Evolutionary conservation across 2,329 filamentous ascomycete genomes (phyloP).

Genomic region (Diaporthe destruens): DNA sequence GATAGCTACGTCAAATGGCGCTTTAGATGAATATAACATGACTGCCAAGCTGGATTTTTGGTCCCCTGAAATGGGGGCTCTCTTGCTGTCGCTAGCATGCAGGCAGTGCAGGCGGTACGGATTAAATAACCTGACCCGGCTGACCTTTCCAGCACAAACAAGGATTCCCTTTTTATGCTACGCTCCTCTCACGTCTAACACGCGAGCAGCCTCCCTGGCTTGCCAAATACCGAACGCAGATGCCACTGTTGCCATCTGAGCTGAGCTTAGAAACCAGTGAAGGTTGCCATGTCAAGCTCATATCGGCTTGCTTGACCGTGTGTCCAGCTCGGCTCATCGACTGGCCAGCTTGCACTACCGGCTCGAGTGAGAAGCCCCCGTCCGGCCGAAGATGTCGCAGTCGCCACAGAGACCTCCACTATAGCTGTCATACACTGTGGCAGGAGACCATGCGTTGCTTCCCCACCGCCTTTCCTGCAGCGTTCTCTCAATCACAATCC

Average conservation of each 20-base stretch:
- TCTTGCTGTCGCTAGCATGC: not conserved
- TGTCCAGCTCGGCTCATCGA: not conserved
- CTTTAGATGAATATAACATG: slow-evolving; percentile 20
- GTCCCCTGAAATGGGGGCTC: not conserved
- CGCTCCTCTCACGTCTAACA: not conserved
- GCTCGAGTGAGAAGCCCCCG: not conserved
- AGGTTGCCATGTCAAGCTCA: slow-evolving; percentile 19
- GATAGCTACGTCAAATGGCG: not conserved
- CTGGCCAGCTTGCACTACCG: not conserved
- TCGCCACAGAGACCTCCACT: not conserved
- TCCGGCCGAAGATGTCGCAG: not conserved
- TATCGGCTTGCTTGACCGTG: slow-evolving; percentile 1
- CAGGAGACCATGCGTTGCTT: not conserved
- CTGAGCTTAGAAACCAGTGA: not conserved
- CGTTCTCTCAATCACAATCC: not conserved
- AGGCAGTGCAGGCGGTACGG: not conserved
- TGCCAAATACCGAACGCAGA: not conserved
- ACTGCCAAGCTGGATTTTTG: not conserved
- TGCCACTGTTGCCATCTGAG: not conserved
- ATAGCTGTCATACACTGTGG: not conserved
- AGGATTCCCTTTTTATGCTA: not conserved
- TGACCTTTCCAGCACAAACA: too few species aligned
- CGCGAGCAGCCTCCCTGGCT: slow-evolving; percentile 4
- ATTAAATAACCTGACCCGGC: not conserved
- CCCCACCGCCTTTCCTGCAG: too few species aligned